Conservation (phyloP, 805 yeast genomes). For the Monosporozyma servazzii region DNA sequence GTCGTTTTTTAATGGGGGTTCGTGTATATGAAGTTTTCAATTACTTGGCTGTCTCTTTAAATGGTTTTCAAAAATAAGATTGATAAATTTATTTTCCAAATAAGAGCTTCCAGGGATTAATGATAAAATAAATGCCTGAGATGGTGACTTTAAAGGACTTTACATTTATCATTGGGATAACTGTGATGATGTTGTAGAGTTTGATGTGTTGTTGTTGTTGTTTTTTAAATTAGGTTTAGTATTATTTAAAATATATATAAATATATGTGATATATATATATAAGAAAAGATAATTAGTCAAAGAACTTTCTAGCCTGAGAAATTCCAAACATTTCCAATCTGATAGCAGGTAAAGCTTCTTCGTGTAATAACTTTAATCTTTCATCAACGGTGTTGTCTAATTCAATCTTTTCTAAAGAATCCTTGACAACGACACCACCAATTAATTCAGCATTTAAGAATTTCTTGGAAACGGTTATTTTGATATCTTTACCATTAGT, state of each 20-base stretch:
- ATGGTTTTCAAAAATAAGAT: too few species aligned
- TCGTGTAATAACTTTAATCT: constrained; percentile 76
- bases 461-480: constrained; percentile 48
- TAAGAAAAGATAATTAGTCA: constrained; percentile 36
- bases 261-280: background rate
- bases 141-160: too few species aligned
- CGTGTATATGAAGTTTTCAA: too few species aligned
- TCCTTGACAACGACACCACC: constrained; percentile 81
- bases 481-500: constrained; percentile 39
- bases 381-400: constrained; percentile 89
- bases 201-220: too few species aligned
- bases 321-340: constrained; percentile 82
- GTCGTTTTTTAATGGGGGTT: too few species aligned
- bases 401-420: constrained; percentile 72
- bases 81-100: too few species aligned
- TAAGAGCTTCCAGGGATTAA: too few species aligned
- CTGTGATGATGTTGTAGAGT: too few species aligned
- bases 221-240: too few species aligned
- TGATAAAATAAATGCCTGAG: too few species aligned
- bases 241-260: background rate
- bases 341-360: constrained; percentile 84
- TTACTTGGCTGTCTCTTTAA: too few species aligned
- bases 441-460: constrained; percentile 46
- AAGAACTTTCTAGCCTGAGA: constrained; percentile 83
- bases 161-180: too few species aligned